Percentiles rank a stretch among this genome's conserved stretches.
Evolutionary conservation across 73 alveolate genomes (phyloP).

Genomic region (Effrenium voratum): DNA sequence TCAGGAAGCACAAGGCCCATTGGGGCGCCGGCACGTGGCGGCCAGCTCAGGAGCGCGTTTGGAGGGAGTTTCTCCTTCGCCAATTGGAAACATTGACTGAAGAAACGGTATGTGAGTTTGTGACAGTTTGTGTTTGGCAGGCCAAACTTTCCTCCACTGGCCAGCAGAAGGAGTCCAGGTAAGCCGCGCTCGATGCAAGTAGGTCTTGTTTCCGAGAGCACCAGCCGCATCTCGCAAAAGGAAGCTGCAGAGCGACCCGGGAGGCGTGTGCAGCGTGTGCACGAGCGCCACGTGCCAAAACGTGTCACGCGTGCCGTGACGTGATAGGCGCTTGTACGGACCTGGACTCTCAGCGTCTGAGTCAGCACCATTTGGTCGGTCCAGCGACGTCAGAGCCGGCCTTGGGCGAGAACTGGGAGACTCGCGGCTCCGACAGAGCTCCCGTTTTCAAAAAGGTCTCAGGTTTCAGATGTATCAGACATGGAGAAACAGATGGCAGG

Average conservation of each 20-base stretch:
- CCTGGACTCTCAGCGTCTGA: constrained; percentile 41
- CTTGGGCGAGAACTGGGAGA: neutral
- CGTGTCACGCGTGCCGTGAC: neutral
- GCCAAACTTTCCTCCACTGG: constrained; percentile 56
- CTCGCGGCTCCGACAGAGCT: neutral
- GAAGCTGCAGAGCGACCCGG: constrained; percentile 25
- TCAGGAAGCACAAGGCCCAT: constrained; percentile 20
- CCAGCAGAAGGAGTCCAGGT: constrained; percentile 56
- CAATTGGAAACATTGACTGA: neutral
- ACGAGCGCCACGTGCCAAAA: neutral
- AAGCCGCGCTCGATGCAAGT: neutral
- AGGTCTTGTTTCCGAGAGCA: neutral
- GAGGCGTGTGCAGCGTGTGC: neutral
- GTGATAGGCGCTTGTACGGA: constrained; percentile 51
- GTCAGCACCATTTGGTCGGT: constrained; percentile 67
- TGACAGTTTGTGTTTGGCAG: neutral
- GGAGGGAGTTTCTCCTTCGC: neutral
- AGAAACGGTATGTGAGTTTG: neutral
- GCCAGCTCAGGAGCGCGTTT: neutral
- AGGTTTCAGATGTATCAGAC: neutral
- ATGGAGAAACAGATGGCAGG: neutral
- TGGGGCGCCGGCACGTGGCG: constrained; percentile 27
- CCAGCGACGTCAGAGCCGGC: constrained; percentile 55
- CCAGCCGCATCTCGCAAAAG: neutral
- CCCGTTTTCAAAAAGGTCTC: neutral